phyloP scores from a whole-genome alignment of 2,329 filamentous ascomycete genomes.

The Trichophyton mentagrophytes region DNA sequence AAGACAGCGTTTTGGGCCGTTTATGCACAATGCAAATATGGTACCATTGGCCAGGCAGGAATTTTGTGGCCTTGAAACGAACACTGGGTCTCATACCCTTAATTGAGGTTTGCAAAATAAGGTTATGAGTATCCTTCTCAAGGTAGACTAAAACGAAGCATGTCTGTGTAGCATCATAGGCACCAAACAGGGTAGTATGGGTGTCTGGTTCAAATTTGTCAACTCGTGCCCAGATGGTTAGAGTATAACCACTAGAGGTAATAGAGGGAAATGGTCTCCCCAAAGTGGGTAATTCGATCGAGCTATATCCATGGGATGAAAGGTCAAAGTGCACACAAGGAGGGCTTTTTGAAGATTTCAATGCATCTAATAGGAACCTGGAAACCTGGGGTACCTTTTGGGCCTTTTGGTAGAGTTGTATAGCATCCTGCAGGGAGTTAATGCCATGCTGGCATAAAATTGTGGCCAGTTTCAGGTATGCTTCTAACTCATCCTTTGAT shows the following conservation, averaged over 20 bases:
- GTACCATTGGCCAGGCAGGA: slow-evolving; percentile 73
- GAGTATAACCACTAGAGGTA: slow-evolving; percentile 70
- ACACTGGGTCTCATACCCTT: slow-evolving; percentile 77
- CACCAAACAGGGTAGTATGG: slow-evolving; percentile 91
- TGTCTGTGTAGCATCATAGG: slow-evolving; percentile 80
- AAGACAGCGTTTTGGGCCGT: slow-evolving; percentile 58
- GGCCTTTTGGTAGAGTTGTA: slow-evolving; percentile 55
- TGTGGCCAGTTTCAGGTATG: slow-evolving; percentile 55
- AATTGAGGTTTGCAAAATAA: slow-evolving; percentile 93
- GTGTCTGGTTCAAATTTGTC: slow-evolving; percentile 72
- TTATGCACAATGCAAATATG: slow-evolving; percentile 83
- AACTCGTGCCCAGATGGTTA: slow-evolving; percentile 77
- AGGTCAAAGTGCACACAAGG: slow-evolving; percentile 91
- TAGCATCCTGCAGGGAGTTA: slow-evolving; percentile 67
- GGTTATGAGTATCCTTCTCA: slow-evolving; percentile 82
- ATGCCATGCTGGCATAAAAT: slow-evolving; percentile 62
- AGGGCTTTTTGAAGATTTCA: slow-evolving; percentile 62
- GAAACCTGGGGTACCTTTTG: slow-evolving; percentile 41
- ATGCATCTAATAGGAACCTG: slow-evolving; percentile 60
- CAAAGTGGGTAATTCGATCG: slow-evolving; percentile 77
- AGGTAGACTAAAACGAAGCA: slow-evolving; percentile 91
- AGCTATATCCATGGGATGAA: slow-evolving; percentile 73
- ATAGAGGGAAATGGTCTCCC: slow-evolving; percentile 74
- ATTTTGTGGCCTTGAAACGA: slow-evolving; percentile 72
- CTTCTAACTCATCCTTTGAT: slow-evolving; percentile 42